Evolutionary conservation across 2,329 filamentous ascomycete species (phyloP).

Genomic region (Calonectria ilicicola): DNA sequence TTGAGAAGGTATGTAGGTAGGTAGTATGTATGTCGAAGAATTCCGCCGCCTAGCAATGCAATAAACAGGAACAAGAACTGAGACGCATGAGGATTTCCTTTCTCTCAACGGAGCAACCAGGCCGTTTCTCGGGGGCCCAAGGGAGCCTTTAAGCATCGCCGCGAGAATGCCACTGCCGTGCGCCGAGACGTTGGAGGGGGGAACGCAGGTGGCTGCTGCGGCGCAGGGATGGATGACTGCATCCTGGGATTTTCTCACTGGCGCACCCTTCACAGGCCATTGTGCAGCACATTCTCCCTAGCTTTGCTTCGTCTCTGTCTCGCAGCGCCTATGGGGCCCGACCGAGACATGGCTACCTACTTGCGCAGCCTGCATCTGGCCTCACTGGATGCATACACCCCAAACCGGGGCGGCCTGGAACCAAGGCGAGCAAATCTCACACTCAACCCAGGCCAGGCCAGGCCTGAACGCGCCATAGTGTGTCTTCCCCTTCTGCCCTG

Average conservation of each 20-base stretch:
- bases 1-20: constrained; percentile 10
- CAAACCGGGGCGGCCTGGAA: not conserved
- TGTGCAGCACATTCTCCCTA: constrained; percentile 20
- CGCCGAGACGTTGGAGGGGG: constrained; percentile 38
- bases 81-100: not conserved
- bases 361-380: constrained; percentile 1
- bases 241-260: constrained; percentile 30
- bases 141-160: constrained; percentile 41
- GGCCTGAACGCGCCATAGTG: not conserved
- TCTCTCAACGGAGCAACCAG: constrained; percentile 2
- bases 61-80: not conserved
- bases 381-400: constrained; percentile 11
- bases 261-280: constrained; percentile 20
- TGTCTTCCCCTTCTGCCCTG: not conserved
- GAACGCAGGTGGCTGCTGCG: constrained; percentile 37
- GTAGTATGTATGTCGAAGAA: constrained; percentile 1
- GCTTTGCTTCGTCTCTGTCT: constrained; percentile 20
- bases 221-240: constrained; percentile 38
- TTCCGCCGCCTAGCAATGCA: constrained; percentile 6
- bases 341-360: constrained; percentile 24
- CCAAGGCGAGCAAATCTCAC: constrained; percentile 12
- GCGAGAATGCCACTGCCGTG: constrained; percentile 37
- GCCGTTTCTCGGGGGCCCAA: constrained; percentile 25
- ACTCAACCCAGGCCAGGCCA: not conserved
- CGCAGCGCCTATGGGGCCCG: constrained; percentile 9